These are phyloP conservation scores for Aspergillus amoenus DNA, from an alignment of 2,329 filamentous ascomycete species.

Conservation along the genomic window DNA sequence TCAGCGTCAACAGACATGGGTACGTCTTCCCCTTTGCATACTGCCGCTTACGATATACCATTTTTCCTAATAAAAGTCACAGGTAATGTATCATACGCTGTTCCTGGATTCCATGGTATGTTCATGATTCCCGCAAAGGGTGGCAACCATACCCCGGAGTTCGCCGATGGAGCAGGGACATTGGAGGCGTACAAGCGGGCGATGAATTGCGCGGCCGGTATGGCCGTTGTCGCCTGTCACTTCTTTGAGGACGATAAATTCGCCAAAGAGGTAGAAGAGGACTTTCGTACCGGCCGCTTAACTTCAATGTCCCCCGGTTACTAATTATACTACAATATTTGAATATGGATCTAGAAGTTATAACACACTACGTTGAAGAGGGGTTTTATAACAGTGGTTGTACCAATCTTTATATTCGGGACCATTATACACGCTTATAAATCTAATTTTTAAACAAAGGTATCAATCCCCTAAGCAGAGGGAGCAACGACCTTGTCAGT, in stretches of 20 bases:
- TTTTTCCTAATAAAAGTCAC: conserved; percentile 17
- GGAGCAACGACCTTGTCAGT: conserved; percentile 49
- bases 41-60: background rate
- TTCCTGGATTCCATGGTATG: conserved; percentile 38
- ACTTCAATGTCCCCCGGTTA: background rate
- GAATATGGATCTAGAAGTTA: background rate
- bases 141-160: conserved; percentile 55
- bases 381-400: background rate
- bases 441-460: conserved; percentile 8
- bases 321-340: background rate
- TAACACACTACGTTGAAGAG: background rate
- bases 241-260: conserved; percentile 28
- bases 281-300: conserved; percentile 19
- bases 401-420: background rate
- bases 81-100: conserved; percentile 48
- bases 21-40: conserved; percentile 6
- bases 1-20: conserved; percentile 32
- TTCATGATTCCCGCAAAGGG: conserved; percentile 47
- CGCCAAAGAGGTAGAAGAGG: conserved; percentile 24
- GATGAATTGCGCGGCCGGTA: conserved; percentile 28
- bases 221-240: conserved; percentile 32
- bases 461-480: conserved; percentile 18
- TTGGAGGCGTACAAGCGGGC: conserved; percentile 48
- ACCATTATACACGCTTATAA: conserved; percentile 6
- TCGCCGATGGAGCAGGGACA: conserved; percentile 53